Evolutionary conservation across 768 basidiomycete genomes (phyloP).

Genomic region (Coprinopsis marcescibilis): DNA sequence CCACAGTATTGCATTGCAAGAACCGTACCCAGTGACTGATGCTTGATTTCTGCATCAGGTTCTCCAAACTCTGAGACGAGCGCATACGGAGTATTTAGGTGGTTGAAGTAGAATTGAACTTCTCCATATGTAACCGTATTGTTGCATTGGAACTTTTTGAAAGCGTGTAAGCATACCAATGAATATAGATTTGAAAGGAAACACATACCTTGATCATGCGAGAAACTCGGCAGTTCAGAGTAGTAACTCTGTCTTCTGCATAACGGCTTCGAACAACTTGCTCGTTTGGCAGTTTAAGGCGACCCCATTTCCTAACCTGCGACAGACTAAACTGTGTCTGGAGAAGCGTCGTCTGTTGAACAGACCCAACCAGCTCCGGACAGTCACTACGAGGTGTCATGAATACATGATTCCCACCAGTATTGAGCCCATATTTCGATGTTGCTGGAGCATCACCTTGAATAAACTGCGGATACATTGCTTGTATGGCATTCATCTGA

Average conservation of each 20-base stretch:
- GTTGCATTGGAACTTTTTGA: too few species aligned
- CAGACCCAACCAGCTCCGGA: too few species aligned
- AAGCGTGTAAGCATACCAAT: not conserved
- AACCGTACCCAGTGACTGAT: not conserved
- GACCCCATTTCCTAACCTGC: too few species aligned
- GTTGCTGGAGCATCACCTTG: not conserved
- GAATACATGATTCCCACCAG: slow-evolving; percentile 1
- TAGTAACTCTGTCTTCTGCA: too few species aligned
- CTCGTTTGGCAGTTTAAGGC: too few species aligned
- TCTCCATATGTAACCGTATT: not conserved
- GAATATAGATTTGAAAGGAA: not conserved
- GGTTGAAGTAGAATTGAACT: slow-evolving; percentile 3
- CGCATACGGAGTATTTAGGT: not conserved
- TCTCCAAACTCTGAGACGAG: not conserved
- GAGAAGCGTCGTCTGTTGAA: too few species aligned
- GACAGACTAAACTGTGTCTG: too few species aligned
- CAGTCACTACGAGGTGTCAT: slow-evolving; percentile 1
- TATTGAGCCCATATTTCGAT: not conserved
- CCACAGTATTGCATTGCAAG: not conserved
- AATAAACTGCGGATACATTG: slow-evolving; percentile 11
- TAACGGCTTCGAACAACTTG: too few species aligned
- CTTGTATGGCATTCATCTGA: slow-evolving; percentile 17
- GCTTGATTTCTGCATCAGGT: not conserved
- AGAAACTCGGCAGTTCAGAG: too few species aligned
- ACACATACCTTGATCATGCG: not conserved